A percentile compares a stretch with the other conserved stretches of the same genome.
Evolutionary conservation across 176 grass and related monocot species (phyloP).

Genomic region (Puccinellia tenuiflora): DNA sequence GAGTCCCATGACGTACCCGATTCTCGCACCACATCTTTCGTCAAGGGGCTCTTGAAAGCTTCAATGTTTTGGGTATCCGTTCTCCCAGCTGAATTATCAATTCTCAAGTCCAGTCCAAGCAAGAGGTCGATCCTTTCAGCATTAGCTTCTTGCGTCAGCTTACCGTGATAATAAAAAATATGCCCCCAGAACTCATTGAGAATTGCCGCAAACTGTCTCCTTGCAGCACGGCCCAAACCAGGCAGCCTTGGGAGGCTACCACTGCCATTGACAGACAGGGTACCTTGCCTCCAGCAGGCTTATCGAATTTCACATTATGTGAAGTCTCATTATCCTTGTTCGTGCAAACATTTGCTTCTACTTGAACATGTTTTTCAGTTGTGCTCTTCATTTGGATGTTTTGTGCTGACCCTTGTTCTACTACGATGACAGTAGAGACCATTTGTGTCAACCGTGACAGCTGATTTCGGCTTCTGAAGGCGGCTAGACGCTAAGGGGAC

Average conservation of each 20-base stretch:
- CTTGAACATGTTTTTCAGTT: constrained; percentile 15
- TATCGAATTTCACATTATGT: constrained; percentile 14
- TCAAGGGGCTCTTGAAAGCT: constrained; percentile 30
- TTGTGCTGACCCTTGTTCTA: constrained; percentile 12
- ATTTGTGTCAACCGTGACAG: not conserved
- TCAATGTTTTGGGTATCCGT: constrained; percentile 27
- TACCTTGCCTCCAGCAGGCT: not conserved
- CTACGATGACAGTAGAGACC: not conserved
- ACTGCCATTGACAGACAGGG: constrained; percentile 19
- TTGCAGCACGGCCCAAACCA: constrained; percentile 69
- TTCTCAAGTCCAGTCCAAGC: constrained; percentile 44
- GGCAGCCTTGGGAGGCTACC: constrained; percentile 33
- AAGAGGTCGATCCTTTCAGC: constrained; percentile 29
- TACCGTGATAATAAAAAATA: constrained; percentile 75
- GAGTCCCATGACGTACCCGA: not conserved
- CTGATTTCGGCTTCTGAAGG: constrained; percentile 27
- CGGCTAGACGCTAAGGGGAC: not conserved
- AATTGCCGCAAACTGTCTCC: constrained; percentile 49
- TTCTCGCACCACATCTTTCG: constrained; percentile 1
- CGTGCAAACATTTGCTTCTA: constrained; percentile 24
- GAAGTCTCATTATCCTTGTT: constrained; percentile 30
- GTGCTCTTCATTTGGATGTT: not conserved
- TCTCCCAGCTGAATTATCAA: constrained; percentile 28
- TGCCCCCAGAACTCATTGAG: constrained; percentile 75
- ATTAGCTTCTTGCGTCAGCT: constrained; percentile 36